Percentiles rank a stretch among this genome's conserved stretches.
These are phyloP conservation scores for Fusarium succisae DNA, from an alignment of 2,329 filamentous ascomycete species.

Conservation along the genomic window DNA sequence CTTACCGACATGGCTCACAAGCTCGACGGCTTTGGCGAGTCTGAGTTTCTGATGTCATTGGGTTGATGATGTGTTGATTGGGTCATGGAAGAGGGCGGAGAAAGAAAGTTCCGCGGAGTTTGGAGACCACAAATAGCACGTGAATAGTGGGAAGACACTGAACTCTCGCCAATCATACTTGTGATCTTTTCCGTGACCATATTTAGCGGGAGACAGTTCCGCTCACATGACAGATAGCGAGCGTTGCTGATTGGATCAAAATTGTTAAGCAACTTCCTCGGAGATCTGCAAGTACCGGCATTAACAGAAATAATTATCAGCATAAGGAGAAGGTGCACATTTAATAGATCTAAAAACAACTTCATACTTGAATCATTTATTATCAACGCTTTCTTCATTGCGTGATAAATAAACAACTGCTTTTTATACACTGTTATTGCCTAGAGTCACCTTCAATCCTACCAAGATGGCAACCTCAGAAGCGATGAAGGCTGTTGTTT, in stretches of 20 bases:
- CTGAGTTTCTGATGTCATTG: background rate
- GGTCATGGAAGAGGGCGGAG: background rate
- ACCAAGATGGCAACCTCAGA: slow-evolving; percentile 44
- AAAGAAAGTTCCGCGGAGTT: background rate
- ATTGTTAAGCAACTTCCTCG: background rate
- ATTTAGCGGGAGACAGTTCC: background rate
- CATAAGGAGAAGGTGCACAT: too few species aligned
- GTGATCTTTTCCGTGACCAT: accelerated
- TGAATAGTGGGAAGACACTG: background rate
- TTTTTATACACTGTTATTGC: too few species aligned
- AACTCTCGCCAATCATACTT: background rate
- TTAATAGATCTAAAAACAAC: too few species aligned
- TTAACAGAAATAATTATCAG: background rate
- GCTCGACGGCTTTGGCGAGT: background rate
- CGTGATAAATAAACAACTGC: background rate
- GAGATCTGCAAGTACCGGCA: background rate
- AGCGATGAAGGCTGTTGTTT: slow-evolving; percentile 91
- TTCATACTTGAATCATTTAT: background rate
- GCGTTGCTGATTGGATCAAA: background rate
- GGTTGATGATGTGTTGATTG: background rate
- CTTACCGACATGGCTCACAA: slow-evolving; percentile 13
- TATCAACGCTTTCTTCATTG: too few species aligned
- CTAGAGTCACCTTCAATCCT: accelerated
- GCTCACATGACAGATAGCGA: background rate
- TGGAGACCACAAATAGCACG: background rate